These are phyloP conservation scores for Vigna unguiculata DNA, from an alignment of 306 rosid genomes.

Conservation along the genomic window DNA sequence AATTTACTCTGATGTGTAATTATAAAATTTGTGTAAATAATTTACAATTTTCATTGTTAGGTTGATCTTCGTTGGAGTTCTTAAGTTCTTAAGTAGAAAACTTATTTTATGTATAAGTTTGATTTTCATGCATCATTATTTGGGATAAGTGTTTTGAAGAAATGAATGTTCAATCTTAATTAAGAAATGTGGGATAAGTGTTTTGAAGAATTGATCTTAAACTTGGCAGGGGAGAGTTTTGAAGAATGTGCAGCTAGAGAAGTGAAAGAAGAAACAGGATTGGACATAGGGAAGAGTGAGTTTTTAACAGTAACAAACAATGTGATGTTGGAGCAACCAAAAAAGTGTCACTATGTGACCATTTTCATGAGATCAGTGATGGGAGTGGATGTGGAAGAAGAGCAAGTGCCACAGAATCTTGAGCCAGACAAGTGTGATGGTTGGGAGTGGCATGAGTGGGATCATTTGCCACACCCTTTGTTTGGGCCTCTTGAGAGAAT, in stretches of 20 bases:
- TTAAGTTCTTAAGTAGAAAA: too few relatives aligned
- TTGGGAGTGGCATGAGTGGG: slow-evolving; percentile 83
- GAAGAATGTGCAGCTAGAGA: slow-evolving; percentile 79
- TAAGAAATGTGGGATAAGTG: too few relatives aligned
- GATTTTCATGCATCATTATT: too few relatives aligned
- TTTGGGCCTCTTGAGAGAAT: slow-evolving; percentile 69
- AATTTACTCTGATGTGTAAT: too few relatives aligned
- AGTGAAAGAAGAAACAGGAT: slow-evolving; percentile 79
- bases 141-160: too few relatives aligned
- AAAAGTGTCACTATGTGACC: slow-evolving; percentile 65
- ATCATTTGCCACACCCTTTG: slow-evolving; percentile 64
- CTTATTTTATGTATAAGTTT: too few relatives aligned
- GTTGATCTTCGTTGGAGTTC: too few relatives aligned
- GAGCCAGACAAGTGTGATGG: slow-evolving; percentile 82
- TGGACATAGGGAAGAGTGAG: slow-evolving; percentile 59
- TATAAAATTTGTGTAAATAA: too few relatives aligned
- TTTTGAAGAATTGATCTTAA: too few relatives aligned
- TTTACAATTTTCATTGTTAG: too few relatives aligned
- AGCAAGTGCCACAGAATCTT: slow-evolving; percentile 55
- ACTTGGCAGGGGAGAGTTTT: slow-evolving; percentile 72
- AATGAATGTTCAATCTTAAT: too few relatives aligned
- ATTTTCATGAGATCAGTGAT: slow-evolving; percentile 60
- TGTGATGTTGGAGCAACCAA: slow-evolving; percentile 53
- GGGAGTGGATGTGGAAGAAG: slow-evolving; percentile 34
- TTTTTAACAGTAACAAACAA: slow-evolving; percentile 60